Percentiles rank a stretch among this genome's conserved stretches.
phyloP scores from a whole-genome alignment of 2,329 filamentous ascomycete genomes.

The Apiospora phragmitis region DNA sequence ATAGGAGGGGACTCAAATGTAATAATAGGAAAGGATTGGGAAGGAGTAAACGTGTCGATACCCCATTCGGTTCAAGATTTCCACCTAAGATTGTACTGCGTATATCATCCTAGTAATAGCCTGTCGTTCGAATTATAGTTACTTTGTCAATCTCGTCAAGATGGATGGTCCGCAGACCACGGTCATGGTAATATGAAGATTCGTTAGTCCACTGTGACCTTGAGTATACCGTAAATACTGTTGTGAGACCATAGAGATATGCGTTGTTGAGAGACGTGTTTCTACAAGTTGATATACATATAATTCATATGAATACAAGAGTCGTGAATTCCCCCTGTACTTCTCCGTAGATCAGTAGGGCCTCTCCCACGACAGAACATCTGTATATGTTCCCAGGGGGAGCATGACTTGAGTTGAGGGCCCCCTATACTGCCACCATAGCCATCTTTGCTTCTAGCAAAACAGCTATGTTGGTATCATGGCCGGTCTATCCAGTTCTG shows the following conservation, averaged over 20 bases:
- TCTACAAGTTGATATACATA: slow-evolving; percentile 2
- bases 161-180: neutral
- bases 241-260: neutral
- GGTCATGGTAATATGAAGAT: neutral
- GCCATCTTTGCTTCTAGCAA: neutral
- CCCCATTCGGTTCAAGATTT: neutral
- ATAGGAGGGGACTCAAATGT: neutral
- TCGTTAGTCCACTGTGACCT: neutral
- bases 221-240: neutral
- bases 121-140: slow-evolving; percentile 8
- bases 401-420: neutral
- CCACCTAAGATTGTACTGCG: slow-evolving; percentile 3
- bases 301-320: neutral
- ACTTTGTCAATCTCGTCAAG: neutral
- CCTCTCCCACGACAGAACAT: neutral
- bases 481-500: no score
- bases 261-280: neutral
- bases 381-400: neutral
- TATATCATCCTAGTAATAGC: slow-evolving; percentile 3
- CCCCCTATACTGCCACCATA: neutral
- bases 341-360: neutral
- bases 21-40: neutral
- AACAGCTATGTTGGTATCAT: neutral
- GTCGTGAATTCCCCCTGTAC: neutral
- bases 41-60: slow-evolving; percentile 9